Base-by-base conservation (phyloP, 2,329 filamentous ascomycete genomes). In the Geoglossum cookeanum region DNA sequence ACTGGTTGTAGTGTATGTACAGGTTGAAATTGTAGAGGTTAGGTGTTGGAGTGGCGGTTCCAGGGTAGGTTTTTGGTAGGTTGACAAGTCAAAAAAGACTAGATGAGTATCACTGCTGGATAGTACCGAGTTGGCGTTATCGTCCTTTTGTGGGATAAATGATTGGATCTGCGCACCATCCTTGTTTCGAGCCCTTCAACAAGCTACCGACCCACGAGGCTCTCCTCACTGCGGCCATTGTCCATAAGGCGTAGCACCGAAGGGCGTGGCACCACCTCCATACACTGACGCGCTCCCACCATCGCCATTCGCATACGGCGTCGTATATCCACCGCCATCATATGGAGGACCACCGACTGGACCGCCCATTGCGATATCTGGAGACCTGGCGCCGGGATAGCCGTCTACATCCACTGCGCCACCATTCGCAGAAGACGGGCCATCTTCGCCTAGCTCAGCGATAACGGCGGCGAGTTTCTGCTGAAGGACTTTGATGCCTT, bases 401-500 rank as follows among this genome's bases (percentile, higher is more conserved):
- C 77, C 77, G 55, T 66, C 69, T 68, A 63, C 74, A 65, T 64
- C 73, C 22, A 30, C 68, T 59, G 72, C 71, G 45, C 29, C 48
- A 15, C 27, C 48, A 33, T 32, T 52, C 4, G 29, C 15, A 1
- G 48, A 9, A 13, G 29, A 22, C 3, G 29, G 11, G 27, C 32
- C 48, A 60, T 77, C 79, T 60, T 79, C 78, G 57, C 77, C 75
- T 62, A 84, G 70, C 35, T 80, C 78, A 59, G 79, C 75, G 60
- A 95, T 84, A 44, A 96, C 79, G 3, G 77, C 78, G 1, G 90
- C 92, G 39, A 98, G 79, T 72, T 98, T 98, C 63, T 85, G 80
- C 69, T 97, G 92, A 58, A 98, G 74, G 32, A 88, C 84, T 61
- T 85, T 82, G 68, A 98, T 94, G 37, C 89, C 90, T 64, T 88